A percentile compares a stretch with the other conserved stretches of the same genome.
These are phyloP conservation scores for Aspergillus flavus DNA, from an alignment of 2,329 filamentous ascomycete species.

Conservation along the genomic window DNA sequence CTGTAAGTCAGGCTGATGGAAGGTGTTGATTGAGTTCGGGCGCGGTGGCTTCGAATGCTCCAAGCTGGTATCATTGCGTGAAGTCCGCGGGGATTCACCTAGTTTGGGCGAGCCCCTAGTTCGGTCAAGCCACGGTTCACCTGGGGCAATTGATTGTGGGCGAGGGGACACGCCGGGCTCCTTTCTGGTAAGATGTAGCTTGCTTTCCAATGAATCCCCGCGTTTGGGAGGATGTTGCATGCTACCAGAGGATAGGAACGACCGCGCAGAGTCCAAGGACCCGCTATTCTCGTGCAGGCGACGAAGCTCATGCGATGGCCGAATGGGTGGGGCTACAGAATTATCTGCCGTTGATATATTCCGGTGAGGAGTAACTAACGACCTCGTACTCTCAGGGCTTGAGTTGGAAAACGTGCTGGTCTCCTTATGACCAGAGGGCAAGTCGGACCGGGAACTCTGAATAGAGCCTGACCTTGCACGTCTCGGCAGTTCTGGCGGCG, in stretches of 20 bases:
- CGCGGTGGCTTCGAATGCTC: slow-evolving; percentile 29
- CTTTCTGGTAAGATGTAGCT: slow-evolving; percentile 62
- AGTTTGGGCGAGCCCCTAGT: slow-evolving; percentile 46
- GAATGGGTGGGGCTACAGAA: slow-evolving; percentile 42
- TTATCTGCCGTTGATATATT: slow-evolving; percentile 21
- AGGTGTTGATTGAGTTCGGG: slow-evolving; percentile 54
- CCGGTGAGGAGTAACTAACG: slow-evolving; percentile 38
- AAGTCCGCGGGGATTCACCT: slow-evolving; percentile 46
- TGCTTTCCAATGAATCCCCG: slow-evolving; percentile 62
- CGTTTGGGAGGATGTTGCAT: slow-evolving; percentile 53
- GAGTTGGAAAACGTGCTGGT: slow-evolving; percentile 44
- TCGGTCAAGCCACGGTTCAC: slow-evolving; percentile 36
- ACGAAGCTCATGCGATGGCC: slow-evolving; percentile 61
- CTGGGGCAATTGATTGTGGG: slow-evolving; percentile 35
- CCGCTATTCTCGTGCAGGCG: slow-evolving; percentile 56
- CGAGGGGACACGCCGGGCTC: slow-evolving; percentile 53
- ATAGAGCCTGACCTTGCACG: slow-evolving; percentile 54
- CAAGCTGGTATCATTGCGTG: slow-evolving; percentile 52
- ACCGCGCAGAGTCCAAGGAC: slow-evolving; percentile 44
- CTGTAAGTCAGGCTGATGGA: slow-evolving; percentile 37
- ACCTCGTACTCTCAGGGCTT: slow-evolving; percentile 31
- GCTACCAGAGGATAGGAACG: slow-evolving; percentile 34
- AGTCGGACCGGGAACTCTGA: slow-evolving; percentile 48
- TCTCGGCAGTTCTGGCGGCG: slow-evolving; percentile 80
- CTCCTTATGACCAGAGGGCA: slow-evolving; percentile 42